Evolutionary conservation across 164 flowering plant genomes (phyloP).

Genomic region (Cinnamomum micranthum): DNA sequence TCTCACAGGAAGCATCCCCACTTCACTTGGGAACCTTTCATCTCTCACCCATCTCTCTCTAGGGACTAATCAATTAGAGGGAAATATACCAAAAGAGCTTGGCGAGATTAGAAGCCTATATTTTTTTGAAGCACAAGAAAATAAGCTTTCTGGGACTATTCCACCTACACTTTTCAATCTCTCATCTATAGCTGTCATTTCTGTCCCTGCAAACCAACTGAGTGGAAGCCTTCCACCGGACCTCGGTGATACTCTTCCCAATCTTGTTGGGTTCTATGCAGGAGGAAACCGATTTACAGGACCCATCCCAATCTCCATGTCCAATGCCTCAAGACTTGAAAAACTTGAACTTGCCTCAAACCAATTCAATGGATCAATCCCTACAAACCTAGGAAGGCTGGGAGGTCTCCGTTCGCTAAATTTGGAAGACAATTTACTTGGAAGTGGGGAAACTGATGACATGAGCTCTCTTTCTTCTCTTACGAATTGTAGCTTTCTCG

Average conservation of each 20-base stretch:
- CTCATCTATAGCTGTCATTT: not conserved
- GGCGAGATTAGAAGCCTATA: not conserved
- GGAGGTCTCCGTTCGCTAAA: not conserved
- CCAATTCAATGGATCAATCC: conserved; percentile 11
- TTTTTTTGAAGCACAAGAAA: not conserved
- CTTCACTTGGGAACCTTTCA: conserved; percentile 18
- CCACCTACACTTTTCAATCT: not conserved
- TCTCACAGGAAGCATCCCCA: conserved; percentile 18
- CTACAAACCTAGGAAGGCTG: not conserved
- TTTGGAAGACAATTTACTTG: not conserved
- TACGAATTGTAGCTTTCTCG: conserved; percentile 28
- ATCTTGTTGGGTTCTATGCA: conserved; percentile 21
- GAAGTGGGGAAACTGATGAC: conserved; percentile 13
- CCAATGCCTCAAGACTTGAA: conserved; percentile 32
- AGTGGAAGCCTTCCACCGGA: conserved; percentile 18
- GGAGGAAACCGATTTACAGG: conserved; percentile 40
- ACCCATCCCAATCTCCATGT: conserved; percentile 37
- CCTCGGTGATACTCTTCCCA: conserved; percentile 29
- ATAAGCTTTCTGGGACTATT: not conserved
- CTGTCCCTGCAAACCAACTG: conserved; percentile 5
- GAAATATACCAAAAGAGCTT: not conserved
- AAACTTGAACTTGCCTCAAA: conserved; percentile 28
- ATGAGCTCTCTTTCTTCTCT: conserved; percentile 28
- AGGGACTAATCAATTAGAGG: not conserved
- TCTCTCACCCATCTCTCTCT: not conserved